A percentile compares a stretch with the other conserved stretches of the same genome.
Conservation (phyloP, 108 stramenopile species). For the Cyclotella baltica region DNA sequence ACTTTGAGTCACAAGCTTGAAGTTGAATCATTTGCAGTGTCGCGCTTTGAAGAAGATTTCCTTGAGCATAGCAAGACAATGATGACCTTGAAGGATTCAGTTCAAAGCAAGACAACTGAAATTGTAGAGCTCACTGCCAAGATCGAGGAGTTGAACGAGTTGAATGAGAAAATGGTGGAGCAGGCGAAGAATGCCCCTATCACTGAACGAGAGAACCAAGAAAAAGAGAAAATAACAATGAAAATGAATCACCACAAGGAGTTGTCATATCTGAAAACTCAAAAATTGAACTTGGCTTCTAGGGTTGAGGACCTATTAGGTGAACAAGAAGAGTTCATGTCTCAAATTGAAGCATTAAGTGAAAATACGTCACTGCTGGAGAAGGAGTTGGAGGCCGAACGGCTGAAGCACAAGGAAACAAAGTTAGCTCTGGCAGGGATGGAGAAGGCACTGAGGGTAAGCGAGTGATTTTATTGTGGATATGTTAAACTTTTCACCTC, state of each 20-base stretch:
- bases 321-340: not conserved
- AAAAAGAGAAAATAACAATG: slow-evolving; percentile 7
- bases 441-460: slow-evolving; percentile 21
- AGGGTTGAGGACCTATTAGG: not conserved
- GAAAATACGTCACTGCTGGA: not conserved
- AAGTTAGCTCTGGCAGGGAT: slow-evolving; percentile 1
- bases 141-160: not conserved
- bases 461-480: not conserved
- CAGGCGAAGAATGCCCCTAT: not conserved
- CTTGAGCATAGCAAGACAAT: not conserved
- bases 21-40: slow-evolving; percentile 4
- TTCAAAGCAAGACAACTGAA: not conserved
- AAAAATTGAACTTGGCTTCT: not conserved
- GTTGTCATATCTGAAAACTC: not conserved
- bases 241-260: slow-evolving; percentile 15
- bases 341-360: not conserved
- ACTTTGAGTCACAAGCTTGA: slow-evolving; percentile 5
- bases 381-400: slow-evolving; percentile 1
- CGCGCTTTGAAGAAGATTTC: slow-evolving; percentile 15
- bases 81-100: slow-evolving; percentile 7
- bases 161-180: not conserved
- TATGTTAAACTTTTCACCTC: not conserved
- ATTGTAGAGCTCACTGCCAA: slow-evolving; percentile 2
- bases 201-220: not conserved
- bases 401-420: not conserved